Conservation (phyloP, 78 protist genomes). For the Mastigamoeba balamuthi region DNA sequence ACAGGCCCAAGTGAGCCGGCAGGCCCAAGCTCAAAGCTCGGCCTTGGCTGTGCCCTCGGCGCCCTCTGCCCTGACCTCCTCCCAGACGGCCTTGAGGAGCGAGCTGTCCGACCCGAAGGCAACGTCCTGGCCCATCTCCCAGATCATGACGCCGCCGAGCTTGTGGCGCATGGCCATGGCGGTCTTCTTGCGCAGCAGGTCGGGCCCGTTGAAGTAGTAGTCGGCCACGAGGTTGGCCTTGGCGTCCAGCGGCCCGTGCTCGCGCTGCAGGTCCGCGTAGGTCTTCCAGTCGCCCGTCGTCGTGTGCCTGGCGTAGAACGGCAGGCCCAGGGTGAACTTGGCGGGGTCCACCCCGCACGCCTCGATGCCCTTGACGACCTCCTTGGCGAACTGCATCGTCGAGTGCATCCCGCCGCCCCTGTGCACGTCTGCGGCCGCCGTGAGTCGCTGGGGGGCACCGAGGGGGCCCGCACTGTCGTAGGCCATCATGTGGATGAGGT, state of each 20-base stretch:
- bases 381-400: too few species aligned
- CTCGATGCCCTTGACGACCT: too few species aligned
- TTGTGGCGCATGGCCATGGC: background rate
- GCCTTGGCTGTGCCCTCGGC: too few species aligned
- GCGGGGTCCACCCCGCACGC: too few species aligned
- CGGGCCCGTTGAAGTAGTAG: slow-evolving; percentile 1
- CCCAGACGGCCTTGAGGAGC: background rate
- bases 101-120: background rate
- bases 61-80: too few species aligned
- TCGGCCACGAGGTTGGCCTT: too few species aligned
- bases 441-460: background rate
- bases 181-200: background rate
- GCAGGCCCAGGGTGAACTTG: slow-evolving; percentile 10
- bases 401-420: too few species aligned
- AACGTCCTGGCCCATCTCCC: slow-evolving; percentile 23
- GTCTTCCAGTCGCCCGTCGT: slow-evolving; percentile 1
- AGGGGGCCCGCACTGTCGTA: background rate
- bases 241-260: too few species aligned
- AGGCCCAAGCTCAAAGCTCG: too few species aligned
- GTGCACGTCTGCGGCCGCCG: background rate
- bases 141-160: slow-evolving; percentile 14
- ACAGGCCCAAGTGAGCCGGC: too few species aligned
- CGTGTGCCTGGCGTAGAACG: background rate
- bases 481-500: slow-evolving; percentile 1
- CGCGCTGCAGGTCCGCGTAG: background rate